Conservation (phyloP, 73 alveolate species). For the Symbiodinium pilosum region DNA sequence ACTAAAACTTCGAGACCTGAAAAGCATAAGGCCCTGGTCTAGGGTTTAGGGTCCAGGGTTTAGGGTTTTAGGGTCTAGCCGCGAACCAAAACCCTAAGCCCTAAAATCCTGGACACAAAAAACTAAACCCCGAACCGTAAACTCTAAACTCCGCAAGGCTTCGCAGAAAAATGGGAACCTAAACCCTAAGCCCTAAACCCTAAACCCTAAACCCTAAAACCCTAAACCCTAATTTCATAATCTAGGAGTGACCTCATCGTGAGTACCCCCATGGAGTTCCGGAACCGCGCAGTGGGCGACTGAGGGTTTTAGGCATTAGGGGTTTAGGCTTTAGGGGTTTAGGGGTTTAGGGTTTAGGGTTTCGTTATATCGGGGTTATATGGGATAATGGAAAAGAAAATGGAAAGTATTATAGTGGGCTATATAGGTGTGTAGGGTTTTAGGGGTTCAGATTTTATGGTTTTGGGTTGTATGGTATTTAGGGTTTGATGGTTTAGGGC, state of each 20-base stretch:
- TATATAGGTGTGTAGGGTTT: no score
- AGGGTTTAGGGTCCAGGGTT: neutral
- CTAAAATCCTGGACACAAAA: neutral
- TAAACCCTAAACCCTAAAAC: neutral
- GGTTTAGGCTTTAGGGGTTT: neutral
- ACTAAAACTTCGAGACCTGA: no score
- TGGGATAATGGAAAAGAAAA: no score
- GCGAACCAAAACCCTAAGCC: neutral
- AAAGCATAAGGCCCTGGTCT: neutral
- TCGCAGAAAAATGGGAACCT: neutral
- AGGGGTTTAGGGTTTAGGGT: neutral
- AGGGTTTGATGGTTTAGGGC: no score
- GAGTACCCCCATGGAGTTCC: conserved; percentile 97
- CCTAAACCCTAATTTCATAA: neutral
- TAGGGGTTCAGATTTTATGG: no score
- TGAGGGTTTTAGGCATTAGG: neutral
- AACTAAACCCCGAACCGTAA: neutral
- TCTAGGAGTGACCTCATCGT: conserved; percentile 97
- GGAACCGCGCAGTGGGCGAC: conserved; percentile 96
- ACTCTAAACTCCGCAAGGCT: neutral
- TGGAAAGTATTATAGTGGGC: neutral
- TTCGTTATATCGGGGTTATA: neutral
- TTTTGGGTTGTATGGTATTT: no score
- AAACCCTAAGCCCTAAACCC: neutral
- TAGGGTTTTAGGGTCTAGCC: neutral